Conservation (phyloP, 768 basidiomycete genomes). For the Phylloporus sp. region DNA sequence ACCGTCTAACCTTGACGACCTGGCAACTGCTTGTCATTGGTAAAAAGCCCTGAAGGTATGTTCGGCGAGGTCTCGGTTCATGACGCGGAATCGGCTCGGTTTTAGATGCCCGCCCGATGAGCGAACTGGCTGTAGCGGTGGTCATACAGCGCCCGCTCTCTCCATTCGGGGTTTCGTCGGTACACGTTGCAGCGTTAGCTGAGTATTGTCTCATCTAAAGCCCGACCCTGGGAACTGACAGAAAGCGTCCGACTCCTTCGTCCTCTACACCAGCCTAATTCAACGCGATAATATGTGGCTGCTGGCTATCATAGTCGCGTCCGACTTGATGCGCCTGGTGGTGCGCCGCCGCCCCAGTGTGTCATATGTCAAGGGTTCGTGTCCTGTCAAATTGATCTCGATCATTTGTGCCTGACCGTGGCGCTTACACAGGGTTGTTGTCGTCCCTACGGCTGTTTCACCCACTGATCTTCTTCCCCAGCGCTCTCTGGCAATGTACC, state of each 20-base stretch:
- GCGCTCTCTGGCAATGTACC: not conserved
- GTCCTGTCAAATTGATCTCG: not conserved
- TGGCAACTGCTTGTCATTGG: not conserved
- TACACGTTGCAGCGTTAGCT: not conserved
- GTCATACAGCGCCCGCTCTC: not conserved
- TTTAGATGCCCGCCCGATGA: not conserved
- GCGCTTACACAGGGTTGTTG: not conserved
- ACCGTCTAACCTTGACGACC: not conserved
- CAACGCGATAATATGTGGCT: not conserved
- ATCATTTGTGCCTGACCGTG: constrained; percentile 3
- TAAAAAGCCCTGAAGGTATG: not conserved
- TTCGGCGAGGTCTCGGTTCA: not conserved
- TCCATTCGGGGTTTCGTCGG: not conserved
- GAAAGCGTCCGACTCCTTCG: not conserved
- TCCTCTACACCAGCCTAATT: not conserved
- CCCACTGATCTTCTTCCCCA: not conserved
- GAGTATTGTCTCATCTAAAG: not conserved
- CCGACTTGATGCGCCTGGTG: not conserved
- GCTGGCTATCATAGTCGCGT: not conserved
- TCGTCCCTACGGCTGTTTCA: not conserved
- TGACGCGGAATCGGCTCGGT: not conserved
- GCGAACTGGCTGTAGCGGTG: not conserved
- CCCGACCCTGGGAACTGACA: constrained; percentile 1
- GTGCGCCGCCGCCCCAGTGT: not conserved
- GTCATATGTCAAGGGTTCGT: not conserved